Evolutionary conservation across 108 stramenopile genomes (phyloP).

Genomic region (Chaetoceros muelleri): DNA sequence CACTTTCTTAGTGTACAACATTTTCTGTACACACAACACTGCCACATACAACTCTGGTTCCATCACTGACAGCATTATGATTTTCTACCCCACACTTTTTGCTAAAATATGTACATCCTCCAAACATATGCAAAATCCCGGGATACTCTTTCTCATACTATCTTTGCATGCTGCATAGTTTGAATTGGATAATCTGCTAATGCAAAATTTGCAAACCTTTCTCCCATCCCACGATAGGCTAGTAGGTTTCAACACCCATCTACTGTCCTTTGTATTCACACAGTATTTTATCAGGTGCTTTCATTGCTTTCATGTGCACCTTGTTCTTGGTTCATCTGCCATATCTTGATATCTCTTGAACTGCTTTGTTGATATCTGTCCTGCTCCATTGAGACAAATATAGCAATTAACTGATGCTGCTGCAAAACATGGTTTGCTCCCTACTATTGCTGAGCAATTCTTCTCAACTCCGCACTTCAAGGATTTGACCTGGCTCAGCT

Average conservation of each 20-base stretch:
- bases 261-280: slow-evolving; percentile 1
- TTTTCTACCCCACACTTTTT: slow-evolving; percentile 17
- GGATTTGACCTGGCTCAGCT: slow-evolving; percentile 3
- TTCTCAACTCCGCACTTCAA: too few species aligned
- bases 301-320: slow-evolving; percentile 11
- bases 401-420: slow-evolving; percentile 18
- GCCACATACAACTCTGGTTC: slow-evolving; percentile 24
- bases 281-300: slow-evolving; percentile 4
- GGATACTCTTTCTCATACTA: slow-evolving; percentile 9
- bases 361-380: slow-evolving; percentile 21
- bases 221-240: slow-evolving; percentile 5
- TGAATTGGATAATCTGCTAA: slow-evolving; percentile 7
- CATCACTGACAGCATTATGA: slow-evolving; percentile 21
- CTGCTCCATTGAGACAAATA: slow-evolving; percentile 14
- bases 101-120: slow-evolving; percentile 8
- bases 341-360: slow-evolving; percentile 19
- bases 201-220: slow-evolving; percentile 7
- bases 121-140: slow-evolving; percentile 4
- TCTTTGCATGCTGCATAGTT: slow-evolving; percentile 10
- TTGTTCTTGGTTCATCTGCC: background rate
- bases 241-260: slow-evolving; percentile 7
- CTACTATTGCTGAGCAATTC: background rate
- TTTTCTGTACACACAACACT: slow-evolving; percentile 22
- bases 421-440: slow-evolving; percentile 8
- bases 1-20: slow-evolving; percentile 13